These are phyloP conservation scores for Arctostaphylos glauca DNA, from an alignment of 148 eudicot genomes.

Conservation along the genomic window DNA sequence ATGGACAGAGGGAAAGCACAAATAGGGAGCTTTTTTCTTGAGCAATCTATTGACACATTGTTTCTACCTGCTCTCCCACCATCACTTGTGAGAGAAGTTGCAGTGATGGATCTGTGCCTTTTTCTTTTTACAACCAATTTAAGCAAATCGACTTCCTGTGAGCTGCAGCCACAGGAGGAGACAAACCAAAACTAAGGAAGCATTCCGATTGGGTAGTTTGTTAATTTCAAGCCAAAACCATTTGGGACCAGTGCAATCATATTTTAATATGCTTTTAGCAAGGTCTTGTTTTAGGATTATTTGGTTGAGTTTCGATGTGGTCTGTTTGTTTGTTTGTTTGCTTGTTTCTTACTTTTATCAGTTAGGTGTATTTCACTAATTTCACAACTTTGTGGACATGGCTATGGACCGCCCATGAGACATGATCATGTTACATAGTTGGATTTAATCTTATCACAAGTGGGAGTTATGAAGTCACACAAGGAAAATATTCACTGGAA, in stretches of 20 bases:
- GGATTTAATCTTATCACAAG: neutral
- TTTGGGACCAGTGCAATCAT: neutral
- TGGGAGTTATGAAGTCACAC: no score
- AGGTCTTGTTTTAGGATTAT: neutral
- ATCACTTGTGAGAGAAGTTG: neutral
- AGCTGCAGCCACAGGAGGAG: neutral
- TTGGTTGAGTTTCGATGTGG: neutral
- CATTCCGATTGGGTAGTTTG: neutral
- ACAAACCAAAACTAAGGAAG: neutral
- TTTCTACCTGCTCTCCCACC: neutral
- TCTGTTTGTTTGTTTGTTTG: neutral
- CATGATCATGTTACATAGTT: neutral
- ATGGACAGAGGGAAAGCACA: neutral
- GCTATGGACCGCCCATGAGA: neutral
- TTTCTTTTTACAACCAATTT: neutral
- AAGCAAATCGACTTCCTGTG: neutral
- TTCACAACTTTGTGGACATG: neutral
- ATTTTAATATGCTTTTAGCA: neutral
- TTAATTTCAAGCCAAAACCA: neutral
- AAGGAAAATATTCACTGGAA: no score
- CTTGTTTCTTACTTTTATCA: neutral
- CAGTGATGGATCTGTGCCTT: neutral
- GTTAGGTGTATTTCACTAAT: neutral
- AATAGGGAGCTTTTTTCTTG: neutral
- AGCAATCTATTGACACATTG: neutral